Percentiles rank a stretch among this genome's conserved stretches.
Conservation (phyloP, 2,329 filamentous ascomycete species). For the Colletotrichum siamense region DNA sequence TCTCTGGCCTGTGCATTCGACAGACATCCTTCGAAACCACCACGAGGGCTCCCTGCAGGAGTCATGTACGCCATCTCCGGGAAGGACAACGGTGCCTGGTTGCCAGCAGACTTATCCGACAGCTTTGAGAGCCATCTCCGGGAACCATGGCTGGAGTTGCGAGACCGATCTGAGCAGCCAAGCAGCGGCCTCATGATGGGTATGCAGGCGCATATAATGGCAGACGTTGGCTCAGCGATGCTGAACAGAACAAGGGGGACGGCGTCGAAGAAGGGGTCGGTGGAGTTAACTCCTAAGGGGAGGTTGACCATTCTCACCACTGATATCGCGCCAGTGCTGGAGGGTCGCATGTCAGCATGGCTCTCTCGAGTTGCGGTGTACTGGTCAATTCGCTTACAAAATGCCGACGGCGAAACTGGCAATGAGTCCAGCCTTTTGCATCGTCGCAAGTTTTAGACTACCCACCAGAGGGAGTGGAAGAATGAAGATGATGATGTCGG, state of each 20-base stretch:
- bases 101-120: background rate
- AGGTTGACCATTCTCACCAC: background rate
- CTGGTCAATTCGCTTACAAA: background rate
- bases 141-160: background rate
- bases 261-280: background rate
- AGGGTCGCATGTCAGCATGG: background rate
- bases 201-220: background rate
- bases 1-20: background rate
- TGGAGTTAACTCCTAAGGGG: rapidly evolving
- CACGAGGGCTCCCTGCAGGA: background rate
- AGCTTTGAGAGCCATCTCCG: background rate
- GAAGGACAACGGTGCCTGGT: background rate
- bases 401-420: constrained; percentile 14
- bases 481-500: constrained; percentile 19
- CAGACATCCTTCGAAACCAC: background rate
- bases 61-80: background rate
- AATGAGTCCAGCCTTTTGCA: constrained; percentile 9
- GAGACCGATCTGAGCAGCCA: background rate
- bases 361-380: rapidly evolving
- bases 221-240: background rate
- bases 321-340: background rate
- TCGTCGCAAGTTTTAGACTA: background rate
- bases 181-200: background rate
- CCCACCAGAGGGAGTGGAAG: constrained; percentile 10
- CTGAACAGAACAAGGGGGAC: background rate